Evolutionary conservation across 306 rosid genomes (phyloP).

Genomic region (Begonia loranthoides): DNA sequence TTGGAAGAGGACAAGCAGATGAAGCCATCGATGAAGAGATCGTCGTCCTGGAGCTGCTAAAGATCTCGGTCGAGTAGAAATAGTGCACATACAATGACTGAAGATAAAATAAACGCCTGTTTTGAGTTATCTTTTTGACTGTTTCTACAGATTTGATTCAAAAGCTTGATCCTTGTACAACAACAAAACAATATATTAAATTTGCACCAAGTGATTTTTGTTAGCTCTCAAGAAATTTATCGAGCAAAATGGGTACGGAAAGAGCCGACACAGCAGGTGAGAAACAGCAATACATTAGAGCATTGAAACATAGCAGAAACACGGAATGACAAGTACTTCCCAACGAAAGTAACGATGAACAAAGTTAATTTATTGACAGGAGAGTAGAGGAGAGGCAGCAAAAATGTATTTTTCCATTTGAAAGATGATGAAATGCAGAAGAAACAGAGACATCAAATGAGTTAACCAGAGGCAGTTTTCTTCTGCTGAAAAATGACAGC

Average conservation of each 20-base stretch:
- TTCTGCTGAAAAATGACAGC: neutral
- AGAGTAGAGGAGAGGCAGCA: neutral
- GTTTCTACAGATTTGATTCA: slow-evolving; percentile 37
- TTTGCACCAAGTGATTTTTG: neutral
- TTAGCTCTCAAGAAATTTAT: neutral
- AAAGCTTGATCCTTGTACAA: slow-evolving; percentile 40
- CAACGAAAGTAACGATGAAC: neutral
- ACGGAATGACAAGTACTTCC: too few species aligned
- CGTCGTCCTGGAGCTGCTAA: slow-evolving; percentile 77
- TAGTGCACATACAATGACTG: too few species aligned
- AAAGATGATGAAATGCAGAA: neutral
- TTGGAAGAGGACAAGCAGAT: slow-evolving; percentile 87
- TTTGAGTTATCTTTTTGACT: slow-evolving; percentile 32
- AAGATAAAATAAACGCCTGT: slow-evolving; percentile 37
- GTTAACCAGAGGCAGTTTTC: neutral
- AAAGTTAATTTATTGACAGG: neutral
- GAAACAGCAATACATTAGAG: too few species aligned
- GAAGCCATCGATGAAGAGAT: slow-evolving; percentile 75
- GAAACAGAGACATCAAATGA: neutral
- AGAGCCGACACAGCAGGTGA: too few species aligned
- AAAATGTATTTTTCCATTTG: neutral
- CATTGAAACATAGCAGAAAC: too few species aligned
- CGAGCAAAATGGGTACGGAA: neutral
- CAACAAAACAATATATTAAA: neutral
- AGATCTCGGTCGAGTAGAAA: slow-evolving; percentile 10